Percentiles rank a stretch among this genome's conserved stretches.
Evolutionary conservation across 1,284 basidiomycete genomes (phyloP).

Genomic region (Ganoderma sp.): DNA sequence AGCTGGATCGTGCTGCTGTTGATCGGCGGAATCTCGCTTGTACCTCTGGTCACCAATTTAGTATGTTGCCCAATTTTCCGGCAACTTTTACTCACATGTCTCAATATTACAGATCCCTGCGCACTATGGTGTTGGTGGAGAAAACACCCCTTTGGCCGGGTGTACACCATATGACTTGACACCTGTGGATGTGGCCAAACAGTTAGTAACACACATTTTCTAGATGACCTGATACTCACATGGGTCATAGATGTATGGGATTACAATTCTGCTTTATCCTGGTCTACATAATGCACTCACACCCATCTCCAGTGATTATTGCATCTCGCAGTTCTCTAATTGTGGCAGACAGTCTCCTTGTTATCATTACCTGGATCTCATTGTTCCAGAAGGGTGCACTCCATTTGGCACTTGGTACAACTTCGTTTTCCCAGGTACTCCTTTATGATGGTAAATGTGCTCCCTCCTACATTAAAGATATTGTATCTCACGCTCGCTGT

Average conservation of each 20-base stretch:
- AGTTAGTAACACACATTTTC: too few species aligned
- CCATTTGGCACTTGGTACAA: neutral
- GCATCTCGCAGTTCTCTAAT: too few species aligned
- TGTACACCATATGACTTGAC: too few species aligned
- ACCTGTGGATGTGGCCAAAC: too few species aligned
- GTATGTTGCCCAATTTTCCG: neutral
- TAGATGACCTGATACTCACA: too few species aligned
- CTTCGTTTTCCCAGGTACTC: neutral
- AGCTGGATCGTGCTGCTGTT: neutral
- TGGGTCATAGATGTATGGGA: too few species aligned
- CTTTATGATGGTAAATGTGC: neutral
- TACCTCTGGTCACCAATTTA: slow-evolving; percentile 10
- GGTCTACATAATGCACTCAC: too few species aligned
- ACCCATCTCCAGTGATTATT: too few species aligned
- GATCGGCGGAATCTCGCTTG: slow-evolving; percentile 3
- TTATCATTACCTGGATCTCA: neutral
- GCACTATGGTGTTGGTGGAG: too few species aligned
- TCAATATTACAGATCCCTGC: neutral
- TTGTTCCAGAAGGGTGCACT: neutral
- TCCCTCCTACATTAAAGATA: too few species aligned
- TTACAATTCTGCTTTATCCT: too few species aligned
- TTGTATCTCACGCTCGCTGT: neutral
- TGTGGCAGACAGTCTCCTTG: neutral
- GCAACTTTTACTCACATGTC: neutral
- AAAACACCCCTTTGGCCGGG: too few species aligned